Evolutionary conservation across 495 filamentous ascomycete genomes (phyloP).

Genomic region (Penicillium simplicissimum): DNA sequence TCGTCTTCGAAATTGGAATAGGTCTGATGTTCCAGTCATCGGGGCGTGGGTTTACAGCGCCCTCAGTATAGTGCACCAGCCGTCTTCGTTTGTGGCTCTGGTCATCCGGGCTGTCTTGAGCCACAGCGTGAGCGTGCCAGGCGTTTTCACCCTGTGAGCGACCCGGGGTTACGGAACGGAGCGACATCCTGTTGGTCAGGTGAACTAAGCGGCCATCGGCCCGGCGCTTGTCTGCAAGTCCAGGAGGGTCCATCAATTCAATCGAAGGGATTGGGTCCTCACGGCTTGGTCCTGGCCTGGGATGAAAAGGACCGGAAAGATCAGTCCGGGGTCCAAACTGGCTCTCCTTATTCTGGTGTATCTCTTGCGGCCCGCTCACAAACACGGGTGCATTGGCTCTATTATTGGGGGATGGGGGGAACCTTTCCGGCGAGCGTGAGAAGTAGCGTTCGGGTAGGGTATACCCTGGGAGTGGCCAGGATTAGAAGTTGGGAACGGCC

Average conservation of each 20-base stretch:
- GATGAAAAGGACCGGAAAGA: constrained; percentile 16
- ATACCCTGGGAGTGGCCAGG: constrained; percentile 17
- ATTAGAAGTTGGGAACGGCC: constrained; percentile 21
- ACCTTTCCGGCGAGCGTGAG: constrained; percentile 23
- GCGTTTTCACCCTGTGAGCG: constrained; percentile 19
- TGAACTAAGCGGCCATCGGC: constrained; percentile 33
- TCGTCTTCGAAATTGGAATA: constrained; percentile 18
- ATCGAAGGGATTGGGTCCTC: constrained; percentile 47
- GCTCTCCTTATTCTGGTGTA: constrained; percentile 18
- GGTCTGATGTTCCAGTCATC: constrained; percentile 21
- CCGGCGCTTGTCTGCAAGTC: constrained; percentile 29
- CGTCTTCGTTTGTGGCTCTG: constrained; percentile 38
- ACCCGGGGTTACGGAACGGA: constrained; percentile 40
- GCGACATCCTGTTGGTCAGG: constrained; percentile 38
- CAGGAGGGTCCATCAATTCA: constrained; percentile 44
- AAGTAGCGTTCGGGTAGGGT: constrained; percentile 20
- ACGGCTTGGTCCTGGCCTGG: constrained; percentile 21
- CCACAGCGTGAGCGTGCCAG: constrained; percentile 11
- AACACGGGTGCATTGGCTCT: constrained; percentile 38
- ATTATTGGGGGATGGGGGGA: constrained; percentile 17
- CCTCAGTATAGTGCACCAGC: constrained; percentile 26
- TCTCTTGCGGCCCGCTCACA: constrained; percentile 37
- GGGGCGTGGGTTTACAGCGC: constrained; percentile 9
- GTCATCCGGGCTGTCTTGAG: constrained; percentile 20
- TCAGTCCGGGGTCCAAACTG: constrained; percentile 23